A percentile compares a stretch with the other conserved stretches of the same genome.
These are phyloP conservation scores for Cryomyces minteri DNA, from an alignment of 495 filamentous ascomycete genomes.

Conservation along the genomic window DNA sequence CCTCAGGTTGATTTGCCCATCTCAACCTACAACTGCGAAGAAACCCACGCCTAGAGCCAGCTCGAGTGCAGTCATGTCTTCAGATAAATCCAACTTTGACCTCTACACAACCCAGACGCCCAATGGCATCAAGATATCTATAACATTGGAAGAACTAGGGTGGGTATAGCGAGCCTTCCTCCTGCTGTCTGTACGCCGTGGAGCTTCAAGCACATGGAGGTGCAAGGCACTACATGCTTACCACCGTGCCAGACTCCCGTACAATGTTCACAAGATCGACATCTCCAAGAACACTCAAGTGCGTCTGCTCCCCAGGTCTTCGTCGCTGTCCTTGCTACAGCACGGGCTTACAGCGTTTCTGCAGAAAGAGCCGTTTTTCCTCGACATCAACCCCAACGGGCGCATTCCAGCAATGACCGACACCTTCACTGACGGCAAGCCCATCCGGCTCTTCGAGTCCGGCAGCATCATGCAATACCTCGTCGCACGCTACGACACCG, in stretches of 20 bases:
- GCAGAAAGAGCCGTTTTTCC: constrained; percentile 77
- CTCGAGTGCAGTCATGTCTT: not conserved
- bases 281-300: constrained; percentile 38
- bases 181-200: not conserved
- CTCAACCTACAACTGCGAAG: too few species aligned
- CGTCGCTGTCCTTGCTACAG: too few species aligned
- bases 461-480: constrained; percentile 81
- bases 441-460: constrained; percentile 65
- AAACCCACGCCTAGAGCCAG: not conserved
- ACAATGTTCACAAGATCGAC: constrained; percentile 45
- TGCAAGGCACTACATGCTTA: too few species aligned
- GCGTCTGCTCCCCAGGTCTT: too few species aligned
- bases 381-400: constrained; percentile 86
- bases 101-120: constrained; percentile 39
- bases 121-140: constrained; percentile 69
- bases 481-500: constrained; percentile 57
- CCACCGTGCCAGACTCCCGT: constrained; percentile 18
- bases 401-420: constrained; percentile 88
- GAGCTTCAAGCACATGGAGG: not conserved
- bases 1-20: too few species aligned
- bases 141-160: constrained; percentile 74
- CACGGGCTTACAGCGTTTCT: too few species aligned
- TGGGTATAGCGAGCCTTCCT: constrained; percentile 24
- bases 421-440: constrained; percentile 42
- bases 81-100: constrained; percentile 15